These are phyloP conservation scores for Saitozyma podzolica DNA, from an alignment of 768 basidiomycete genomes.

Conservation along the genomic window DNA sequence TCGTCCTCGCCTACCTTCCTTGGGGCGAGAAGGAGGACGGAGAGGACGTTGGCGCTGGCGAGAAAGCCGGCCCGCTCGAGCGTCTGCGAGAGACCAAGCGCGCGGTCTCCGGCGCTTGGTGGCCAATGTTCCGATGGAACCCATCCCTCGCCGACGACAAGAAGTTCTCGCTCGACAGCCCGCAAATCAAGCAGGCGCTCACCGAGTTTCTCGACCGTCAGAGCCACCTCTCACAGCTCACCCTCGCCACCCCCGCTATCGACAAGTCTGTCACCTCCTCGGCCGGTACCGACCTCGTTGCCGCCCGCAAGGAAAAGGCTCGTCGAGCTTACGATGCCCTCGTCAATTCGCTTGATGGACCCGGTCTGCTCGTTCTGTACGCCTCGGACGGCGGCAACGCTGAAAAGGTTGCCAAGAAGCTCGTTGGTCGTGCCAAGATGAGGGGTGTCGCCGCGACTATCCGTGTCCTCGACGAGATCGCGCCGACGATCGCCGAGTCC, in stretches of 20 bases:
- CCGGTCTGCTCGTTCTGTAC: conserved; percentile 84
- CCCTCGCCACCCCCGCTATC: conserved; percentile 71
- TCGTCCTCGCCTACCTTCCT: conserved; percentile 92
- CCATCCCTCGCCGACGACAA: conserved; percentile 71
- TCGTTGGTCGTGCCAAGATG: conserved; percentile 76
- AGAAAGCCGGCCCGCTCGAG: conserved; percentile 68
- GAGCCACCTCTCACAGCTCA: conserved; percentile 93
- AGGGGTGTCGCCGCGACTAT: conserved; percentile 77
- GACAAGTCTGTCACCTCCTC: conserved; percentile 79
- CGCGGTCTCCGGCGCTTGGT: conserved; percentile 92
- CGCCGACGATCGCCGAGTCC: conserved; percentile 60
- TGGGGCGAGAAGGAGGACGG: conserved; percentile 69
- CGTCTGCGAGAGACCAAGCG: conserved; percentile 97
- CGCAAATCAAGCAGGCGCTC: conserved; percentile 88
- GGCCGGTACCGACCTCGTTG: conserved; percentile 78
- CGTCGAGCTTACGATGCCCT: conserved; percentile 81
- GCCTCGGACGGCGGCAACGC: conserved; percentile 92
- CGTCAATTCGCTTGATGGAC: conserved; percentile 78
- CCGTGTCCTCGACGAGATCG: conserved; percentile 75
- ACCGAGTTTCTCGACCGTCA: conserved; percentile 91
- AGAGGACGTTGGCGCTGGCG: conserved; percentile 25
- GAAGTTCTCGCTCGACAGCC: conserved; percentile 89
- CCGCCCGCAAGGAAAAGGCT: conserved; percentile 77
- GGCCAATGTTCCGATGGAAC: conserved; percentile 98
- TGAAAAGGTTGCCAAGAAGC: conserved; percentile 92